phyloP scores from a whole-genome alignment of 2,329 filamentous ascomycete genomes.

The Furcasterigmium furcatum region DNA sequence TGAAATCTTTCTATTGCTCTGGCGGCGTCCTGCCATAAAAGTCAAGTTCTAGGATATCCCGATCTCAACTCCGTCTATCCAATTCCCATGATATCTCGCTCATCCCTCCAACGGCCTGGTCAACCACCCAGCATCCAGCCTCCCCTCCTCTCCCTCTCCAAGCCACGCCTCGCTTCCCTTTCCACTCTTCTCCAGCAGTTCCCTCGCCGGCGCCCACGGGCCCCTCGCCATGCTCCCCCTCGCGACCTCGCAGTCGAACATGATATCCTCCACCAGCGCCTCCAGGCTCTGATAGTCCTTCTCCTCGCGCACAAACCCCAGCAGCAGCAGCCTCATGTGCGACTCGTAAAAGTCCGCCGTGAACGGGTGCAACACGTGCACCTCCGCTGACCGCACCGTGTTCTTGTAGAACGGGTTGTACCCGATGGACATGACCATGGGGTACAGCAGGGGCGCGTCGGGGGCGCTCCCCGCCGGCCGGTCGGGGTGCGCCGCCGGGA shows the following conservation, averaged over 20 bases:
- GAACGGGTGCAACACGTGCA: conserved; percentile 82
- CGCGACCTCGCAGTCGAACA: conserved; percentile 82
- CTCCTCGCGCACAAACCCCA: conserved; percentile 88
- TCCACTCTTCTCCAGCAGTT: conserved; percentile 5
- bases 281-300: conserved; percentile 84
- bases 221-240: conserved; percentile 65
- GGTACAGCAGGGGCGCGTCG: conserved; percentile 52
- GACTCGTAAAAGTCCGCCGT: conserved; percentile 79
- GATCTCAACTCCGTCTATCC: too few species aligned
- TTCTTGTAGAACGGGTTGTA: conserved; percentile 99
- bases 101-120: conserved; percentile 19
- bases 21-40: too few species aligned
- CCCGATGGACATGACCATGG: conserved; percentile 91
- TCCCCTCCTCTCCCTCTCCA: conserved; percentile 18
- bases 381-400: conserved; percentile 79
- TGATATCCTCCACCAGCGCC: conserved; percentile 83
- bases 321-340: conserved; percentile 73
- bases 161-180: neutral
- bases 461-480: conserved; percentile 13
- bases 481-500: conserved; percentile 46
- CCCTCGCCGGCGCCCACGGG: conserved; percentile 50
- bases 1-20: too few species aligned
- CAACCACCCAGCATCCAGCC: conserved; percentile 36
- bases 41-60: too few species aligned
- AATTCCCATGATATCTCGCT: too few species aligned